phyloP scores from a whole-genome alignment of 2,329 filamentous ascomycete genomes.

The Pseudonectria buxi region DNA sequence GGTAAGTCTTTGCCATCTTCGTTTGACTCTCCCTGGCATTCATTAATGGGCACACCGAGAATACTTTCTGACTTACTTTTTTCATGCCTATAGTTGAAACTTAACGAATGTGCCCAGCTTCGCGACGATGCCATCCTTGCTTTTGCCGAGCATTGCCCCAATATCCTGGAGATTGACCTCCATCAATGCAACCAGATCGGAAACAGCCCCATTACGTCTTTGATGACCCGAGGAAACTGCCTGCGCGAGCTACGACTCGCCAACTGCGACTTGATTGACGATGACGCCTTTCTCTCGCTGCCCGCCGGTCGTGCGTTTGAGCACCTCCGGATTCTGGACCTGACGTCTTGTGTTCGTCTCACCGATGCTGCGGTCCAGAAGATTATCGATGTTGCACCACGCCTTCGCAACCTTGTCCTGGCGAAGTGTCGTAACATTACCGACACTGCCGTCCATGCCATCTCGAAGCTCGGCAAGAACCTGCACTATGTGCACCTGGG shows the following conservation, averaged over 20 bases:
- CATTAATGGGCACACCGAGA: background rate
- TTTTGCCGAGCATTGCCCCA: conserved; percentile 81
- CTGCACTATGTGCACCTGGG: conserved; percentile 94
- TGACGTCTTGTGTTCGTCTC: conserved; percentile 80
- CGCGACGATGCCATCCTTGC: conserved; percentile 76
- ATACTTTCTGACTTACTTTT: background rate
- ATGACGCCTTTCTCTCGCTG: conserved; percentile 78
- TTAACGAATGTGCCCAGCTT: conserved; percentile 85
- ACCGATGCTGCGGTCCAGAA: conserved; percentile 82
- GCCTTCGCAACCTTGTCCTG: conserved; percentile 84
- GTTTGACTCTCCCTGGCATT: no score
- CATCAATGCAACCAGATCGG: conserved; percentile 77
- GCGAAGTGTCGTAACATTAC: conserved; percentile 93
- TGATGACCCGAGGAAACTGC: conserved; percentile 71
- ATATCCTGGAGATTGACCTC: conserved; percentile 93
- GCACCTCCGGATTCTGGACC: conserved; percentile 83
- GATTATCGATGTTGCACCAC: conserved; percentile 79
- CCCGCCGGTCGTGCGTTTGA: conserved; percentile 67
- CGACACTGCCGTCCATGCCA: conserved; percentile 78
- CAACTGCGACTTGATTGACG: conserved; percentile 76
- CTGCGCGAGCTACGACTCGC: conserved; percentile 87
- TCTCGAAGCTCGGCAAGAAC: conserved; percentile 87
- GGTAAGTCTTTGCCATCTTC: no score
- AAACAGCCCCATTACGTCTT: conserved; percentile 73
- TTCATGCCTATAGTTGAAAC: conserved; percentile 60